A percentile compares a stretch with the other conserved stretches of the same genome.
These are phyloP conservation scores for Monilinia fructicola DNA, from an alignment of 2,329 filamentous ascomycete genomes.

Conservation along the genomic window DNA sequence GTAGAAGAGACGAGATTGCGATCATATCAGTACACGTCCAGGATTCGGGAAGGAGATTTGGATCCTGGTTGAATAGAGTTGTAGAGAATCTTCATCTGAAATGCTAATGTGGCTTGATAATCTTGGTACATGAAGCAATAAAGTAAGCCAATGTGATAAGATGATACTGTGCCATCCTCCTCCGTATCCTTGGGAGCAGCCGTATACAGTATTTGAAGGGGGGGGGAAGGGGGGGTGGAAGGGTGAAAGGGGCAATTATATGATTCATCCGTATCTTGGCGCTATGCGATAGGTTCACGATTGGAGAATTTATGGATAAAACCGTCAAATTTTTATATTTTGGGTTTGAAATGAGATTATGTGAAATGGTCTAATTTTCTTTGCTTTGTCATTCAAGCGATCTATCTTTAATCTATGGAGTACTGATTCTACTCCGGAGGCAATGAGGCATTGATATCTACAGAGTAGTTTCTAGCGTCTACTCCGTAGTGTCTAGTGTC, in stretches of 20 bases:
- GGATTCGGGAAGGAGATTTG: not conserved
- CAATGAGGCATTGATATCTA: no score
- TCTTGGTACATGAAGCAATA: not conserved
- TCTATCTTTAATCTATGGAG: no score
- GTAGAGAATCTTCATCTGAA: not conserved
- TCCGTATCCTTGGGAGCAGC: not conserved
- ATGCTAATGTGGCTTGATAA: not conserved
- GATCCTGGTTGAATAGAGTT: not conserved
- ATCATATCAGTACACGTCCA: not conserved
- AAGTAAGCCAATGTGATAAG: slow-evolving; percentile 4
- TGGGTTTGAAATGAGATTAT: not conserved
- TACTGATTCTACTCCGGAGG: no score
- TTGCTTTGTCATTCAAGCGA: no score
- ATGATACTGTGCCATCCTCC: not conserved
- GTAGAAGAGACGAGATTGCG: not conserved
- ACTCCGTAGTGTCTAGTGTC: no score
- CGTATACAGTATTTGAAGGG: not conserved
- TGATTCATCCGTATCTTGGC: slow-evolving; percentile 1
- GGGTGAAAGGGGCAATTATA: no score
- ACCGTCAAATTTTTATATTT: not conserved
- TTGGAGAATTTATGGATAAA: not conserved
- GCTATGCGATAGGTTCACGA: not conserved
- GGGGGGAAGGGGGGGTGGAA: not conserved
- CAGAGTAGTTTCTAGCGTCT: no score
- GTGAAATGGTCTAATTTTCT: no score